Evolutionary conservation across 2,329 filamentous ascomycete species (phyloP).

Genomic region (Periconia digitata): DNA sequence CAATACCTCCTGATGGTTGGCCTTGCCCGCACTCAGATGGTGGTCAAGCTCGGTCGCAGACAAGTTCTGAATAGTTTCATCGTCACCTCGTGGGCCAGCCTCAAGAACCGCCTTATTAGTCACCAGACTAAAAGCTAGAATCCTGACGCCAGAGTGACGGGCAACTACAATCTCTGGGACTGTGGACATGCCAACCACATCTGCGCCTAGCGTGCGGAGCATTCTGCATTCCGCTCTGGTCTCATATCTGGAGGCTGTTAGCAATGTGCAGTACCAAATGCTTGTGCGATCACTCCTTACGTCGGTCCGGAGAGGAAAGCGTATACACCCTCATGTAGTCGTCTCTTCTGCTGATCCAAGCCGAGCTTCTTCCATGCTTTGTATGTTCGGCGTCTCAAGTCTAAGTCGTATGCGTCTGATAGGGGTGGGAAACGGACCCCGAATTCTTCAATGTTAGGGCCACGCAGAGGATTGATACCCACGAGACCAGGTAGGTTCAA

Average conservation of each 20-base stretch:
- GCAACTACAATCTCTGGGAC: constrained; percentile 69
- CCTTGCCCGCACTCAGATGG: constrained; percentile 60
- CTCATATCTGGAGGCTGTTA: constrained; percentile 55
- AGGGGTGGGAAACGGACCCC: constrained; percentile 64
- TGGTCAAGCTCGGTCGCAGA: constrained; percentile 54
- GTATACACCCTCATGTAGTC: constrained; percentile 66
- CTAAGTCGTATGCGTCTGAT: constrained; percentile 67
- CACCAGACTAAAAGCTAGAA: constrained; percentile 66
- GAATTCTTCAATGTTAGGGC: constrained; percentile 64
- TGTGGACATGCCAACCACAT: constrained; percentile 71
- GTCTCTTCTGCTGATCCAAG: constrained; percentile 50
- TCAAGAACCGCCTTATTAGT: constrained; percentile 66
- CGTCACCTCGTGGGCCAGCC: constrained; percentile 60
- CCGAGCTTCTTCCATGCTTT: constrained; percentile 57
- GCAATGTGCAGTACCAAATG: constrained; percentile 8
- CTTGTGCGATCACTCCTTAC: constrained; percentile 45
- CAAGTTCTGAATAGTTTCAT: constrained; percentile 54
- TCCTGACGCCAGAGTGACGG: constrained; percentile 63
- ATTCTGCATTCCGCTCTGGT: constrained; percentile 67
- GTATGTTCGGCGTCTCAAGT: constrained; percentile 60
- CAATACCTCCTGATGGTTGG: constrained; percentile 66
- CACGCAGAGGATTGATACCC: constrained; percentile 62
- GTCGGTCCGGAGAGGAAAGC: constrained; percentile 65
- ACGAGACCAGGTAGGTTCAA: constrained; percentile 65
- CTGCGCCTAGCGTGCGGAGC: constrained; percentile 62